These are phyloP conservation scores for Macrophomina tecta DNA, from an alignment of 2,329 filamentous ascomycete genomes.

Conservation along the genomic window DNA sequence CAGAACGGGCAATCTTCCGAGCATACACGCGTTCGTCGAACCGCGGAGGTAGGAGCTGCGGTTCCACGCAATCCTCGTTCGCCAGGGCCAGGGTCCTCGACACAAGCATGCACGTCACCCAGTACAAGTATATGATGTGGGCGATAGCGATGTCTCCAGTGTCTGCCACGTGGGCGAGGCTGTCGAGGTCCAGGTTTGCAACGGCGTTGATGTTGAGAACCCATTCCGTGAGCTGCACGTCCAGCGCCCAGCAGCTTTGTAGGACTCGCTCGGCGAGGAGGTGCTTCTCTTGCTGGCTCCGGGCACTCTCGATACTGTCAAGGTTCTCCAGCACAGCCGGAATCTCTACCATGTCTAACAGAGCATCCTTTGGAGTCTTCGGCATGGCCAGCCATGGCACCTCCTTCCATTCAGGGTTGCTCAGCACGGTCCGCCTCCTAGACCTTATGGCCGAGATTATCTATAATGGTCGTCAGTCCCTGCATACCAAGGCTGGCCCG, in stretches of 20 bases:
- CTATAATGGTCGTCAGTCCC: not conserved
- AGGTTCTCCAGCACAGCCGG: conserved; percentile 41
- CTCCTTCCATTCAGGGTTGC: conserved; percentile 42
- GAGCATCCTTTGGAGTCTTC: conserved; percentile 42
- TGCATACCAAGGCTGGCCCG: not conserved
- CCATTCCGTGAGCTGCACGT: conserved; percentile 36
- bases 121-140: conserved; percentile 36
- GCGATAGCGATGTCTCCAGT: conserved; percentile 25
- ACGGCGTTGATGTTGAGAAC: not conserved
- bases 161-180: conserved; percentile 22
- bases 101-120: conserved; percentile 34
- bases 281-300: conserved; percentile 7
- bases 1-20: conserved; percentile 35
- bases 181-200: conserved; percentile 32
- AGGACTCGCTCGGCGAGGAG: not conserved
- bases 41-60: conserved; percentile 29
- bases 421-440: conserved; percentile 39
- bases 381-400: conserved; percentile 41
- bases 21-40: conserved; percentile 37
- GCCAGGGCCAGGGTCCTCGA: conserved; percentile 31
- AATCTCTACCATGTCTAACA: conserved; percentile 42
- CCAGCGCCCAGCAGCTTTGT: conserved; percentile 33
- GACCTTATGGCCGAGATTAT: conserved; percentile 44
- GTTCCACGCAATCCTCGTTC: conserved; percentile 16
- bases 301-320: conserved; percentile 31